Evolutionary conservation across 2,329 filamentous ascomycete species (phyloP).

Genomic region (Pleurostoma richardsiae): DNA sequence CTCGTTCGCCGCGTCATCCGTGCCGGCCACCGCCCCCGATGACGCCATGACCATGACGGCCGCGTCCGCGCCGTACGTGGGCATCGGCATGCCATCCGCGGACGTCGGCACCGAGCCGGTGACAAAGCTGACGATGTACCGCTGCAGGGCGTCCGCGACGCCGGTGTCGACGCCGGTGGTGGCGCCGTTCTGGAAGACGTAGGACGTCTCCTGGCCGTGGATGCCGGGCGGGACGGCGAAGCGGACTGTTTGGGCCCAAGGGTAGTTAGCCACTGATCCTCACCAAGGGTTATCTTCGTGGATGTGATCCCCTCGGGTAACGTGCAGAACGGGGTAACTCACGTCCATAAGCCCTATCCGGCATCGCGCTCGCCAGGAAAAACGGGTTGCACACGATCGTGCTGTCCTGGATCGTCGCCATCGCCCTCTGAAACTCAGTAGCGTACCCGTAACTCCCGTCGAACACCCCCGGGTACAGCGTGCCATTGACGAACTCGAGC

Average conservation of each 20-base stretch:
- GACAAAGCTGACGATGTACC: slow-evolving; percentile 5
- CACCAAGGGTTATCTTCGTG: slow-evolving; percentile 1
- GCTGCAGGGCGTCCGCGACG: slow-evolving; percentile 1
- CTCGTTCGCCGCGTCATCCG: slow-evolving; percentile 3
- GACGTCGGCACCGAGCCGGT: slow-evolving; percentile 1
- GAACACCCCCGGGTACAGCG: slow-evolving; percentile 3
- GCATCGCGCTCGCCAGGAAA: slow-evolving; percentile 1
- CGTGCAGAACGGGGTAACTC: background rate
- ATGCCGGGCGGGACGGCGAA: background rate
- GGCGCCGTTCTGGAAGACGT: slow-evolving; percentile 5
- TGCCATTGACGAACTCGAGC: background rate
- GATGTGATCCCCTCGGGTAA: background rate
- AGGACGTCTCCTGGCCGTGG: slow-evolving; percentile 2
- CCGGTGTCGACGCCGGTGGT: slow-evolving; percentile 3
- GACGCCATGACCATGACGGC: slow-evolving; percentile 1
- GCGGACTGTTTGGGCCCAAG: background rate
- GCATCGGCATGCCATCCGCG: background rate
- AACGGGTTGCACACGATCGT: slow-evolving; percentile 5
- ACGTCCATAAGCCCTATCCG: background rate
- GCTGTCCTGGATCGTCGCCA: slow-evolving; percentile 3
- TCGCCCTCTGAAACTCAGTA: slow-evolving; percentile 2
- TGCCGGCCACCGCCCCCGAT: slow-evolving; percentile 1
- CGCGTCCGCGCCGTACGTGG: background rate
- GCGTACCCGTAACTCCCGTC: slow-evolving; percentile 1
- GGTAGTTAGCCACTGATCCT: slow-evolving; percentile 3